Percentiles rank a stretch among this genome's conserved stretches.
Evolutionary conservation across 192 early-diverging fungal species (phyloP).

Genomic region (Backusella australiensis): DNA sequence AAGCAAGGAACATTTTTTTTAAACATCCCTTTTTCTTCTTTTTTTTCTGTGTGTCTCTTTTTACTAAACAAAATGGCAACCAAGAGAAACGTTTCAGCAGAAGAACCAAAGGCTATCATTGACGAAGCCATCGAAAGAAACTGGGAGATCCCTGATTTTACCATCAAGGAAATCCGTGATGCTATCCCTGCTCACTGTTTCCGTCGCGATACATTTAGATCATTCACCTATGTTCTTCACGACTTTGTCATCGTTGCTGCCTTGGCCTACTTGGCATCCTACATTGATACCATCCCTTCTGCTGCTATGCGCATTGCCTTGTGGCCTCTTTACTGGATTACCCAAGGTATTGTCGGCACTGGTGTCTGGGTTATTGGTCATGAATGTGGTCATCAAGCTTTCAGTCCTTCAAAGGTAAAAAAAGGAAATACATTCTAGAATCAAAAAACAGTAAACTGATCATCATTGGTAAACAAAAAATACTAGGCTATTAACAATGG

Average conservation of each 20-base stretch:
- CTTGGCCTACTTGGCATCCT: constrained; percentile 67
- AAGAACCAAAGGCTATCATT: background rate
- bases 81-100: constrained; percentile 1
- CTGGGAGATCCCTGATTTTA: constrained; percentile 67
- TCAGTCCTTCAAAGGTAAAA: constrained; percentile 68
- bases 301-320: constrained; percentile 48
- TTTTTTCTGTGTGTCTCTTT: background rate
- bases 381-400: constrained; percentile 93
- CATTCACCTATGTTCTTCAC: constrained; percentile 74
- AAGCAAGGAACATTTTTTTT: background rate
- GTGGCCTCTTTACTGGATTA: constrained; percentile 83
- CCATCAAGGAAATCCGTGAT: constrained; percentile 90
- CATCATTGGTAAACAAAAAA: background rate
- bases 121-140: constrained; percentile 41
- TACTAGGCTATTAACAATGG: constrained; percentile 69
- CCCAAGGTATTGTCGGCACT: constrained; percentile 80
- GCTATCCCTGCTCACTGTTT: constrained; percentile 92
- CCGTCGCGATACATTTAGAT: constrained; percentile 74
- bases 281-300: constrained; percentile 57
- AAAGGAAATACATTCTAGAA: background rate
- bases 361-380: constrained; percentile 89
- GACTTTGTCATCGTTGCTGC: constrained; percentile 69
- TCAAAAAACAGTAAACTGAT: background rate
- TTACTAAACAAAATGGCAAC: constrained; percentile 1
- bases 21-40: background rate